Evolutionary conservation across 495 filamentous ascomycete genomes (phyloP).

Genomic region (Annulohypoxylon moriforme): DNA sequence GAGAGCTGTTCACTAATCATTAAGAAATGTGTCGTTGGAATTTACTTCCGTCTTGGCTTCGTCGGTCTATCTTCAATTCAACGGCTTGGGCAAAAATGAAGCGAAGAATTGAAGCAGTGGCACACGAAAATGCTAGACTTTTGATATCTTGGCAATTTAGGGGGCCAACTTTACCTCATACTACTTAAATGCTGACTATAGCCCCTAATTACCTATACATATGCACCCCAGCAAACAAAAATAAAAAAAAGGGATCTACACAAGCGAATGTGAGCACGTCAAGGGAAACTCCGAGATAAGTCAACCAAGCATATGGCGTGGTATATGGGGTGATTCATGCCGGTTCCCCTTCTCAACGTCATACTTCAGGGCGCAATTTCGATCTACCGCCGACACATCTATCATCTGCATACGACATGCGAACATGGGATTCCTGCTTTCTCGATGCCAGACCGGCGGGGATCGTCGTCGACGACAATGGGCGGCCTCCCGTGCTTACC

Average conservation of each 20-base stretch:
- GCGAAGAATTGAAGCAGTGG: conserved; percentile 10
- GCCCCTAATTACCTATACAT: neutral
- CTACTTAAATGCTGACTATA: conserved; percentile 2
- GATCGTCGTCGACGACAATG: conserved; percentile 11
- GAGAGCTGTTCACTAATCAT: neutral
- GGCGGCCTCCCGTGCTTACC: conserved; percentile 18
- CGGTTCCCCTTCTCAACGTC: conserved; percentile 32
- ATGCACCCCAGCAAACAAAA: neutral
- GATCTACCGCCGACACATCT: conserved; percentile 1
- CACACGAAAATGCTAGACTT: conserved; percentile 8
- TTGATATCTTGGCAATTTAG: conserved; percentile 6
- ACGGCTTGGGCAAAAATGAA: neutral
- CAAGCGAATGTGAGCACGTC: neutral
- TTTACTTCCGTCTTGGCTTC: neutral
- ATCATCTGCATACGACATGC: conserved; percentile 10
- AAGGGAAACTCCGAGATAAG: neutral
- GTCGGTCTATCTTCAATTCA: neutral
- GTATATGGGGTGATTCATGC: conserved; percentile 27
- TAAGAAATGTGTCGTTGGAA: neutral
- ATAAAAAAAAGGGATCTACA: neutral
- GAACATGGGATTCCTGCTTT: conserved; percentile 1
- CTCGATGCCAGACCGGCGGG: neutral
- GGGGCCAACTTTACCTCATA: neutral
- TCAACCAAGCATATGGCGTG: neutral
- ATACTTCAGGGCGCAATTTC: conserved; percentile 12